Evolutionary conservation across 192 early-diverging fungal species (phyloP).

Genomic region (Coemansia reversa): DNA sequence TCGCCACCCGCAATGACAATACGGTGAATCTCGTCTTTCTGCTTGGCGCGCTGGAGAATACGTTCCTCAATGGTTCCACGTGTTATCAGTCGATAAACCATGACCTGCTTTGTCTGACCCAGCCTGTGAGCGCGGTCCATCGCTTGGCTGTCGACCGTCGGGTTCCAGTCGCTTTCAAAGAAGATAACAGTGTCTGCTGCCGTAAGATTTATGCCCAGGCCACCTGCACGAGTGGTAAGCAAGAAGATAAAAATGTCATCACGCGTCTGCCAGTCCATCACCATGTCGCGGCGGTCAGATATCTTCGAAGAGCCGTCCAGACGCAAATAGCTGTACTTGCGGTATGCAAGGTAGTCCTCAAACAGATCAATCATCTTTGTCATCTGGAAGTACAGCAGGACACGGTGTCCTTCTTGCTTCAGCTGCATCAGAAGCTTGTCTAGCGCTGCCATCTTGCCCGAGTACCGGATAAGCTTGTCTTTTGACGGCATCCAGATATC

Average conservation of each 20-base stretch:
- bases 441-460: slow-evolving; percentile 72
- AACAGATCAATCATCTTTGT: slow-evolving; percentile 85
- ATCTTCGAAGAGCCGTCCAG: slow-evolving; percentile 87
- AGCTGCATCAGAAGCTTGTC: slow-evolving; percentile 70
- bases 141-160: slow-evolving; percentile 88
- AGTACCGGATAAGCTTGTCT: slow-evolving; percentile 75
- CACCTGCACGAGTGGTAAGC: slow-evolving; percentile 82
- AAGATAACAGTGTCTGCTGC: slow-evolving; percentile 88
- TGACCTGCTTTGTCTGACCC: slow-evolving; percentile 83
- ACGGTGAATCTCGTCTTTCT: slow-evolving; percentile 92
- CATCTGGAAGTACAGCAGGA: slow-evolving; percentile 88
- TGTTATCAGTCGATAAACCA: slow-evolving; percentile 81
- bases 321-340: slow-evolving; percentile 84
- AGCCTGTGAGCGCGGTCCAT: slow-evolving; percentile 88
- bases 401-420: slow-evolving; percentile 76
- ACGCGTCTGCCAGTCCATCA: slow-evolving; percentile 88
- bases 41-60: slow-evolving; percentile 74
- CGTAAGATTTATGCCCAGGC: slow-evolving; percentile 87
- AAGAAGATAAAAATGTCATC: slow-evolving; percentile 84
- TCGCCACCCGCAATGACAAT: slow-evolving; percentile 93
- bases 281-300: slow-evolving; percentile 84
- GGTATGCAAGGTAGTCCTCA: slow-evolving; percentile 83
- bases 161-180: slow-evolving; percentile 89
- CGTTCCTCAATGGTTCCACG: slow-evolving; percentile 80
- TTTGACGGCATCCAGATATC: slow-evolving; percentile 72